Base-by-base conservation (phyloP, 2,329 filamentous ascomycete genomes). In the Fusarium nurragi region DNA sequence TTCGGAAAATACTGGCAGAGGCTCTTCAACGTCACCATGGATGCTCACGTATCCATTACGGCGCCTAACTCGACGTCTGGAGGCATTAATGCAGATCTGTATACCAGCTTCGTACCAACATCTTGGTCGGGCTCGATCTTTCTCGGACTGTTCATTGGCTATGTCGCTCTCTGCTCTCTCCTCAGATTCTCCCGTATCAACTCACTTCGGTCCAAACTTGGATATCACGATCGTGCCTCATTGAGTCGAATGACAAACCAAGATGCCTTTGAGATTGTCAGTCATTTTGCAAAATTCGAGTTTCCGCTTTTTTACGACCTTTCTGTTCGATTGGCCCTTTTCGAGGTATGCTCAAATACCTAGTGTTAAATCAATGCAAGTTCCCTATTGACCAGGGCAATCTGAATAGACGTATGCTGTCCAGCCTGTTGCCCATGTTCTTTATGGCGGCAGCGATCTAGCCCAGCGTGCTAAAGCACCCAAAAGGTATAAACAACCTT, bases 211-310 rank as follows among this genome's bases (percentile, higher is more conserved):
- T 66, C 69, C 38, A 68, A 68, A 26, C 73, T 75, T 60, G 65
- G 70, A 19, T 80, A 73, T 55, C 60, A 72, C 6, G 71, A 77
- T 59, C 77, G 78, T 13, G 63, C 62, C 10, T 79, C 79, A 6
- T 52, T 81, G 10, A 69, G 74, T 11, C 61, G 67, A 47, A 81
- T 82, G 80, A 80, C 77, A 16, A 75, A 77, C 38, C 61, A 75
- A 59, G 78, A 84, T 47, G 81, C 83, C 7, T 79, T 81, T 55
- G 74, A 76, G 52, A 80, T 84, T 59, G 69, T 81, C 16, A 74
- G 76, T 56, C 71, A 73, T 30, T 56, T 78, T 8, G 56, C 70
- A 6, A 53, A 70, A 16, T 60, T 66, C 3, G 79, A 81, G 51
- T 81, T 80, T 32, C 79, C 80, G 0, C 67, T 74, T 11, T 69